Evolutionary conservation across 2,329 filamentous ascomycete species (phyloP).

Genomic region (Venturia asperata): DNA sequence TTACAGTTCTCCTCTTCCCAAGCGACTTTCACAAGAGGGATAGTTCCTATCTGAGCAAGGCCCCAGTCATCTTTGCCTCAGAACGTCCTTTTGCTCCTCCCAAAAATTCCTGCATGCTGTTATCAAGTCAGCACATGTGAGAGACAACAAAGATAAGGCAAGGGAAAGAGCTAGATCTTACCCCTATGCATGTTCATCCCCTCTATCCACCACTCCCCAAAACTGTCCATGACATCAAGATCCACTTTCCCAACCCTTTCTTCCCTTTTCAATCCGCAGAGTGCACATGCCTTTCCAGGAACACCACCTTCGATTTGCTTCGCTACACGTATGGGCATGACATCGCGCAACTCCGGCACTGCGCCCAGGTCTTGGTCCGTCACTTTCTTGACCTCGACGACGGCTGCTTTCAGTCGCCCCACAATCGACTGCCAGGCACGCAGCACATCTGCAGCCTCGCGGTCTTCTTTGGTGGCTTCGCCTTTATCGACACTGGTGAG

Average conservation of each 20-base stretch:
- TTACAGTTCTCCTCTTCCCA: not conserved
- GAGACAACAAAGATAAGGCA: slow-evolving; percentile 49
- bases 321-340: slow-evolving; percentile 59
- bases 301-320: slow-evolving; percentile 58
- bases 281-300: slow-evolving; percentile 68
- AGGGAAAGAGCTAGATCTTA: slow-evolving; percentile 42
- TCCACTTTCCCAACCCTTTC: slow-evolving; percentile 75
- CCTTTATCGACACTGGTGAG: slow-evolving; percentile 76
- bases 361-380: slow-evolving; percentile 43
- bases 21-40: not conserved
- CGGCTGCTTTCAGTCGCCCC: slow-evolving; percentile 64
- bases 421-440: slow-evolving; percentile 68
- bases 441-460: slow-evolving; percentile 73
- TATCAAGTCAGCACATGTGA: not conserved
- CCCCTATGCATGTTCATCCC: slow-evolving; percentile 60
- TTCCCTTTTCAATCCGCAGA: slow-evolving; percentile 83
- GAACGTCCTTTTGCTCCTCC: slow-evolving; percentile 62
- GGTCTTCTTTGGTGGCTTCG: slow-evolving; percentile 74
- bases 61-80: slow-evolving; percentile 56
- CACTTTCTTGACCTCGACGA: slow-evolving; percentile 37
- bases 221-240: slow-evolving; percentile 73
- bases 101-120: slow-evolving; percentile 58
- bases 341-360: slow-evolving; percentile 65
- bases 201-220: slow-evolving; percentile 95
- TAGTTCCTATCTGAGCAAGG: not conserved